Evolutionary conservation across 1,284 basidiomycete species (phyloP), one percentile per base, ranked within the genome.

Genomic region (Ustilago sp.): DNA sequence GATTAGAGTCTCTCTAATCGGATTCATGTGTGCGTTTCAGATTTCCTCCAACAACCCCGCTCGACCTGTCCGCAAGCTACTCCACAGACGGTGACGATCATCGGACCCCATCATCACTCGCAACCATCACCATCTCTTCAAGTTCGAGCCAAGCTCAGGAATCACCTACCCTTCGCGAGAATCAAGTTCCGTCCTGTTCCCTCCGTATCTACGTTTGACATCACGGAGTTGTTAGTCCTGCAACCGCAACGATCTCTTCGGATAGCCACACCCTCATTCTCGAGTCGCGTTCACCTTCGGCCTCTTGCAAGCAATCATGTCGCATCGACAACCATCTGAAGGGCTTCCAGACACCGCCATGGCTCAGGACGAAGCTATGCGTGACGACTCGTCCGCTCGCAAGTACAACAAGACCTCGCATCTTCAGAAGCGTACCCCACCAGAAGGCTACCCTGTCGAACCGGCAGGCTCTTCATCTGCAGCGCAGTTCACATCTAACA

Each of bases 391-490:
- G 4, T 78, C 76, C 17, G 76, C 76, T 5, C 71, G 76, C 58
- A 74, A 74, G 19, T 78, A 78, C 66, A 74, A 74, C 62, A 78
- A 78, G 59, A 78, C 76, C 8, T 74, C 76, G 41, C 63, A 75
- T 50, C 63, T 75, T 19, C 67, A 63, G 11, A 66, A 74, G 38
- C 75, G 70, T 2, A 23, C 38, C 2, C 19, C 58, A 11, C 54
- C 58, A 9, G 55, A 48, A 43, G 51, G 59, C 41, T 52, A 59
- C 17, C 7, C 35, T 11, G 32, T 13, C n/a, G 64, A 64, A 19
- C 19, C 58, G 9, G 39, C 57, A 8, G 36, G 39, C 36, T 58
- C 68, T 2, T 62, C 67, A 23, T 63, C 63, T 0, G 41, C 52
- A 31, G 36, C 64, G 2, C 56, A 41, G 1, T 73, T 73, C n/a